These are phyloP conservation scores for Rubroboletus satanas DNA, from an alignment of 768 basidiomycete species.

Conservation along the genomic window DNA sequence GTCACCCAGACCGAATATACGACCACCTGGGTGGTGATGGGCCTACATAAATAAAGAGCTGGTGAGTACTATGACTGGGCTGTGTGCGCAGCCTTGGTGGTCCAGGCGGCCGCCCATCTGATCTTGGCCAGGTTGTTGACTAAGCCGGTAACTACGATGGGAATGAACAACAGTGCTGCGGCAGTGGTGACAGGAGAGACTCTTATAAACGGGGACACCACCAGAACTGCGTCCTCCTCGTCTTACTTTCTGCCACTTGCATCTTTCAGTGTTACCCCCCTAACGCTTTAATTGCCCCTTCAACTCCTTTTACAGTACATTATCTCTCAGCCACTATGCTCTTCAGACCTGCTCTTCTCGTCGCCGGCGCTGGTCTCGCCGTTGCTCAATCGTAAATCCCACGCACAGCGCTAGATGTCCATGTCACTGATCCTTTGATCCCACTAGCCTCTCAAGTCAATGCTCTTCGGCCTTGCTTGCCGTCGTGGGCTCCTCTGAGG, in stretches of 20 bases:
- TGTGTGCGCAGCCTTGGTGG: too few species aligned
- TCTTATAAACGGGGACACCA: constrained; percentile 15
- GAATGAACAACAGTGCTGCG: too few species aligned
- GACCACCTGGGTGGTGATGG: too few species aligned
- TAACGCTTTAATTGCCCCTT: neutral
- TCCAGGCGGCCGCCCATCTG: too few species aligned
- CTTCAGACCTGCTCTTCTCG: constrained; percentile 23
- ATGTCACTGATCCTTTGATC: neutral
- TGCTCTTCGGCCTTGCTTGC: constrained; percentile 47
- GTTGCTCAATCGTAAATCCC: constrained; percentile 44
- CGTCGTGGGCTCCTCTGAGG: constrained; percentile 37
- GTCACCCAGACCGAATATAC: too few species aligned
- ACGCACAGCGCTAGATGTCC: neutral
- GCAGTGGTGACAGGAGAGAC: neutral
- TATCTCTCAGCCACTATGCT: constrained; percentile 20
- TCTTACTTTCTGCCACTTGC: neutral
- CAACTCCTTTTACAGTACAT: neutral
- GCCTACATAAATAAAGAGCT: too few species aligned
- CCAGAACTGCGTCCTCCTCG: constrained; percentile 6
- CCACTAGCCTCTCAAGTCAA: constrained; percentile 18
- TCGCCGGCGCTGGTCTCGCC: constrained; percentile 34
- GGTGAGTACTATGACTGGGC: too few species aligned
- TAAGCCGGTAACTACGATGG: too few species aligned
- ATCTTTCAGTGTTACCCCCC: neutral
- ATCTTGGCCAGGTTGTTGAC: too few species aligned